Percentiles rank a stretch among this genome's conserved stretches.
Evolutionary conservation across 768 basidiomycete genomes (phyloP).

Genomic region (Exidia glandulosa): DNA sequence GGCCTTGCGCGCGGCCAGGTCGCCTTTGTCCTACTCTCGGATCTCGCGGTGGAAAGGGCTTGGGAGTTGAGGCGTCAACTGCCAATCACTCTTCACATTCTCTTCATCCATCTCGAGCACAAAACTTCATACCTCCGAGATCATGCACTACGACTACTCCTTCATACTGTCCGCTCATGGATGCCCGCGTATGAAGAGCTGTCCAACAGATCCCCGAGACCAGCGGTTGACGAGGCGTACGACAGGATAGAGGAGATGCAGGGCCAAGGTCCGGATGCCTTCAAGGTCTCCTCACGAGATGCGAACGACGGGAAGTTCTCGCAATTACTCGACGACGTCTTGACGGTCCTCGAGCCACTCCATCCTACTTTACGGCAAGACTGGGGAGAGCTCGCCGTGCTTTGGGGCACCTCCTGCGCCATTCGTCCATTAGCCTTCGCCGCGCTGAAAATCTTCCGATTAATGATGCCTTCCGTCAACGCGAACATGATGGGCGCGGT

Average conservation of each 20-base stretch:
- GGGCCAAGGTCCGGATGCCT: constrained; percentile 27
- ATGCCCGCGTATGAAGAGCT: constrained; percentile 65
- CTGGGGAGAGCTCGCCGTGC: constrained; percentile 72
- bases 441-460: constrained; percentile 82
- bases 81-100: constrained; percentile 63
- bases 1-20: constrained; percentile 76
- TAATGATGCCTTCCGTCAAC: constrained; percentile 60
- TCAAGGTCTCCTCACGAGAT: not conserved
- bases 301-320: constrained; percentile 48
- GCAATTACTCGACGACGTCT: constrained; percentile 50
- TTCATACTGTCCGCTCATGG: constrained; percentile 77
- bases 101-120: constrained; percentile 78
- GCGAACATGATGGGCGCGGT: constrained; percentile 65
- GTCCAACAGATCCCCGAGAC: constrained; percentile 42
- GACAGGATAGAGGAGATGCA: constrained; percentile 40
- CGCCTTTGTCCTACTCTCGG: constrained; percentile 74
- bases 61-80: constrained; percentile 67
- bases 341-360: constrained; percentile 58
- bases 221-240: constrained; percentile 21
- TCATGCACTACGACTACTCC: constrained; percentile 66
- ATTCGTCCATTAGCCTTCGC: constrained; percentile 79
- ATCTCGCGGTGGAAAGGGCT: constrained; percentile 61
- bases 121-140: constrained; percentile 55
- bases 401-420: constrained; percentile 81
- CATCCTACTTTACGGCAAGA: constrained; percentile 56